These are phyloP conservation scores for Termitomyces sp. DNA, from an alignment of 768 basidiomycete species.

Conservation along the genomic window DNA sequence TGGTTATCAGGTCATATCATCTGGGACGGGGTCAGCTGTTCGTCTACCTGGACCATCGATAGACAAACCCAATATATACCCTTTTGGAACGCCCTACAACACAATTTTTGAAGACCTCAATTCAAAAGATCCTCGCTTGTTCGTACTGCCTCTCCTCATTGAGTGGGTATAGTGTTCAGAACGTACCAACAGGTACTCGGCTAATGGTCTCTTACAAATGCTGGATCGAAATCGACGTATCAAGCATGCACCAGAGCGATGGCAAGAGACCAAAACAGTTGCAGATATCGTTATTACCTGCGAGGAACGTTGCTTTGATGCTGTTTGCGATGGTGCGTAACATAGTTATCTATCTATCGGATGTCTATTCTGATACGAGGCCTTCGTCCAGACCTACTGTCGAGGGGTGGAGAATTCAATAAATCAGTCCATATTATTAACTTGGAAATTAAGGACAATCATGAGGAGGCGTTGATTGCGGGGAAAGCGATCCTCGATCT, in stretches of 20 bases:
- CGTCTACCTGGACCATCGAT: conserved; percentile 93
- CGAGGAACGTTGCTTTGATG: conserved; percentile 98
- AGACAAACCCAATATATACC: conserved; percentile 96
- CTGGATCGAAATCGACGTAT: conserved; percentile 91
- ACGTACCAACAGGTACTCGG: conserved; percentile 63
- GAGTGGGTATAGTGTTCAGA: conserved; percentile 4
- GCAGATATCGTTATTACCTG: conserved; percentile 99
- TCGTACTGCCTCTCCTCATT: conserved; percentile 26
- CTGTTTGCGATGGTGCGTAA: conserved; percentile 89
- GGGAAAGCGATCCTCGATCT: conserved; percentile 94
- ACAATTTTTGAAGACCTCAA: conserved; percentile 89
- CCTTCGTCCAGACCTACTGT: conserved; percentile 65
- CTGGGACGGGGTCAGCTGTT: conserved; percentile 95
- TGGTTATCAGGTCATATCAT: conserved; percentile 88
- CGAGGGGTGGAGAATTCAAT: conserved; percentile 88
- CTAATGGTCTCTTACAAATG: conserved; percentile 95
- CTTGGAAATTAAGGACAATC: conserved; percentile 98
- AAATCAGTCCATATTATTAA: conserved; percentile 95
- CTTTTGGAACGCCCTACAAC: conserved; percentile 97
- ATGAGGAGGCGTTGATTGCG: conserved; percentile 95
- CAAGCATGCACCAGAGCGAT: conserved; percentile 91
- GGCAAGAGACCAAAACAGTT: conserved; percentile 87
- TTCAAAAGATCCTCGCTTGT: conserved; percentile 82
- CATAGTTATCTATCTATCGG: conserved; percentile 3
- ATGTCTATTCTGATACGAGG: neutral